Evolutionary conservation across 139 green algal genomes (phyloP), one percentile per base, ranked within the genome.

Genomic region (Volvox reticuliferus): DNA sequence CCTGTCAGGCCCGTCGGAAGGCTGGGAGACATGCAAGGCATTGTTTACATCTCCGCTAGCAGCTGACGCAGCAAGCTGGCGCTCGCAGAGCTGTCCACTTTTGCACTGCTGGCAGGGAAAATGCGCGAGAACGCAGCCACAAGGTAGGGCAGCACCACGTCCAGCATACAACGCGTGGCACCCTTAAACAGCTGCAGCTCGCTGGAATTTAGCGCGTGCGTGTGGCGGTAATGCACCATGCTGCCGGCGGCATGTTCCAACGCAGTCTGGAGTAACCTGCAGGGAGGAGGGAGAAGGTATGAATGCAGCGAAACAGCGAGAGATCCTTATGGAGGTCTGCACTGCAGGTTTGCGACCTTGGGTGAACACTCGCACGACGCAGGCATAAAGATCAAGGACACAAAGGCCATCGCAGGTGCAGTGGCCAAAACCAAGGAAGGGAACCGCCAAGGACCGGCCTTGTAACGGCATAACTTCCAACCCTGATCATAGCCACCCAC

Each of bases 221-320:
- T 89, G 93, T 95, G 67, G 50, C 89, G 90, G 92, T 96, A 96
- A 79, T 97, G 94, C 62, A 94, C 93, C 77, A 98, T 87, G 16
- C 90, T 93, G 12, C 89, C 88, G 19, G 93, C 94, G 21, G 94
- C 93, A 0, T 92, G 90, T 62, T 93, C 89, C 83, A 98, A 81
- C 13, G 95, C 93, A 37, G 95, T 92, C 80, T 97, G 95, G 79
- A 95, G 67, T 79, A 94, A n/a, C 55, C 92, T 94, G 88, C 30
- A 20, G 30, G 71, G 50, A 19, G 18, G 71, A 79, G 71, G 71
- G 26, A 79, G 28, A 30, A 35, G 71, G 71, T 5, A 55, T 55
- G 44, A 55, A 55, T 55, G 44, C 44, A 55, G 44, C 5, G 44
- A 55, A 55, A 9, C 9, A 9, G 5, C 44, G 44, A 55, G 44